These are phyloP conservation scores for Astrothelium subdiscretum DNA, from an alignment of 495 filamentous ascomycete species.

Conservation along the genomic window DNA sequence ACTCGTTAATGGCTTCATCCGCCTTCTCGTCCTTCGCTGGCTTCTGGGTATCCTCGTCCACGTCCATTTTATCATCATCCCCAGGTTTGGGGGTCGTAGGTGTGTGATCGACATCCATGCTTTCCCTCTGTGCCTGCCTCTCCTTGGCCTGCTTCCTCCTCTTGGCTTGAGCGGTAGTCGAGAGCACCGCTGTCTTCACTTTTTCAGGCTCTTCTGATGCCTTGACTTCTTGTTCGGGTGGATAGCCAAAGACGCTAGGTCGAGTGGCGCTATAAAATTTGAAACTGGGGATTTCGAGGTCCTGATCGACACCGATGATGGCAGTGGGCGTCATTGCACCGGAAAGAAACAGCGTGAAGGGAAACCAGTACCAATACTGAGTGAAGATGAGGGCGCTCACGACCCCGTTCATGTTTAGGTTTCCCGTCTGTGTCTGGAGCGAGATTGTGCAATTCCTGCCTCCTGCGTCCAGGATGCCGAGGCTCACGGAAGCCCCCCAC, in stretches of 20 bases:
- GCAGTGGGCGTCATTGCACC: constrained; percentile 88
- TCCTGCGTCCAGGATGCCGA: constrained; percentile 97
- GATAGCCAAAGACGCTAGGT: constrained; percentile 94
- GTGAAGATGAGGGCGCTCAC: constrained; percentile 97
- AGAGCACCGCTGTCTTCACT: constrained; percentile 91
- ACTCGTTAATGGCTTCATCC: constrained; percentile 48
- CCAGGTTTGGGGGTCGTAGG: constrained; percentile 55
- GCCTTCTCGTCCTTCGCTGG: constrained; percentile 43
- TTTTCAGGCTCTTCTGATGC: constrained; percentile 84
- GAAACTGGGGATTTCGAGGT: constrained; percentile 89
- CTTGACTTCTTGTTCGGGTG: constrained; percentile 90
- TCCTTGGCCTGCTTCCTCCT: constrained; percentile 62
- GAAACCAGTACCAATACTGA: constrained; percentile 99
- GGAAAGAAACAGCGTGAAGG: constrained; percentile 92
- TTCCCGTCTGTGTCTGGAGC: constrained; percentile 93
- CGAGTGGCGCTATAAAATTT: constrained; percentile 90
- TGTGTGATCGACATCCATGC: constrained; percentile 53
- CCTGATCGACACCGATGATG: constrained; percentile 86
- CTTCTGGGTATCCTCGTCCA: constrained; percentile 72
- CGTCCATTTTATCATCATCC: constrained; percentile 59
- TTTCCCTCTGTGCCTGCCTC: constrained; percentile 29
- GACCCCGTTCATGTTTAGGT: constrained; percentile 93
- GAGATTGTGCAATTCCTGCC: constrained; percentile 98
- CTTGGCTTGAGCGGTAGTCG: constrained; percentile 93
- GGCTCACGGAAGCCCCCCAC: constrained; percentile 83